Evolutionary conservation across 2,329 filamentous ascomycete genomes (phyloP).

Genomic region (Diaporthe citrichinensis): DNA sequence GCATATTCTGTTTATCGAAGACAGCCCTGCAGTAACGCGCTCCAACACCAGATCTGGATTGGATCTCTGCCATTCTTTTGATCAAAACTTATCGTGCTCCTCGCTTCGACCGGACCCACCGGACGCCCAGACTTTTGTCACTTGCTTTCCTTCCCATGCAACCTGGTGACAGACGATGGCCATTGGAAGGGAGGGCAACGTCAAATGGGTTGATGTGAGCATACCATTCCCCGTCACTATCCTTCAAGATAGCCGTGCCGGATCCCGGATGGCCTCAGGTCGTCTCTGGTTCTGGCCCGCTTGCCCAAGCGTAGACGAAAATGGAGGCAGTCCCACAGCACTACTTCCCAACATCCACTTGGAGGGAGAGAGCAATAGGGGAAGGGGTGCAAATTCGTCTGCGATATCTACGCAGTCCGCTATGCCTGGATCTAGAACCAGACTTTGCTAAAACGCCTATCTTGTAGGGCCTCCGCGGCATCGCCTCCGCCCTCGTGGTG

Average conservation of each 20-base stretch:
- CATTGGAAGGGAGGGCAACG: constrained; percentile 62
- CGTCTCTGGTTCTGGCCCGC: neutral
- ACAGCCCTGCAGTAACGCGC: neutral
- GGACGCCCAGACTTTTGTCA: neutral
- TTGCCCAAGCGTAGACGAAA: neutral
- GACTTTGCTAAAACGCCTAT: constrained; percentile 9
- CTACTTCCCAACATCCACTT: constrained; percentile 23
- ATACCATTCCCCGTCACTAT: constrained; percentile 19
- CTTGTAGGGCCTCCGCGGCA: constrained; percentile 66
- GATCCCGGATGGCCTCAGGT: too few relatives aligned
- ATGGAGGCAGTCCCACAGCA: neutral
- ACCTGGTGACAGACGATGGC: constrained; percentile 50
- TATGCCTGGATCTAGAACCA: neutral
- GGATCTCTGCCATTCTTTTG: neutral
- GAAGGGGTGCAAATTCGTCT: neutral
- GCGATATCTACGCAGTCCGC: neutral
- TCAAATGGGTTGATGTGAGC: constrained; percentile 74
- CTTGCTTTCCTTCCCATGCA: neutral
- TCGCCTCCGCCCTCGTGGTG: constrained; percentile 69
- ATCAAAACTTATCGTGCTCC: neutral
- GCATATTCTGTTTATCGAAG: neutral
- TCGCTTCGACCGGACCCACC: neutral
- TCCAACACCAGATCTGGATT: neutral
- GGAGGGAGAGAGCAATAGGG: neutral
- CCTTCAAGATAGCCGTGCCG: neutral